Evolutionary conservation across 768 basidiomycete genomes (phyloP).

Genomic region (Auricularia cornea): DNA sequence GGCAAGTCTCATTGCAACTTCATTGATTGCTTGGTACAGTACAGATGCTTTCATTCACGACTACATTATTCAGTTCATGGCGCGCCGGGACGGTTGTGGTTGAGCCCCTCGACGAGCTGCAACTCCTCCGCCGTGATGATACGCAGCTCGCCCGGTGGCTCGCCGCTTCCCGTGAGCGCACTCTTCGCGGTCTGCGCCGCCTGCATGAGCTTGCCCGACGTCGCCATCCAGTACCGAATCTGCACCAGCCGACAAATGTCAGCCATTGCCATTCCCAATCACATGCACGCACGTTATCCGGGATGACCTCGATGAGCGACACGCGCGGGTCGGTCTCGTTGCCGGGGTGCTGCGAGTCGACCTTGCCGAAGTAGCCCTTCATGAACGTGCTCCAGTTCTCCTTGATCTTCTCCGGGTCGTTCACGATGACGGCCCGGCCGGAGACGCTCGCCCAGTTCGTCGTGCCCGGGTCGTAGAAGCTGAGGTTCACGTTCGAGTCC

Average conservation of each 20-base stretch:
- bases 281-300: conserved; percentile 38
- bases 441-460: conserved; percentile 78
- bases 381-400: not conserved
- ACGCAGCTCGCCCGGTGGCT: conserved; percentile 67
- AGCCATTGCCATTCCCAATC: not conserved
- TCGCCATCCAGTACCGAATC: conserved; percentile 75
- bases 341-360: conserved; percentile 81
- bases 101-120: not conserved
- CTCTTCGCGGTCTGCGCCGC: conserved; percentile 51
- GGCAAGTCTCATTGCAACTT: no score
- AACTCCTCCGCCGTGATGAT: conserved; percentile 72
- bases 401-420: conserved; percentile 55
- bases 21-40: no score
- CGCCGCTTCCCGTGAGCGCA: conserved; percentile 51
- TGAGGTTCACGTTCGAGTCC: conserved; percentile 72
- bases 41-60: no score
- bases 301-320: conserved; percentile 67
- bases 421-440: conserved; percentile 58
- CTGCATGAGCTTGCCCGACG: conserved; percentile 47
- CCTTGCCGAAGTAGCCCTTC: conserved; percentile 76
- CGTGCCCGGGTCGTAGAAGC: conserved; percentile 58
- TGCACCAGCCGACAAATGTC: conserved; percentile 11
- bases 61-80: no score
- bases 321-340: conserved; percentile 72
- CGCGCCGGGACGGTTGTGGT: not conserved